These are phyloP conservation scores for Solanum lycopersicoides DNA, from an alignment of 257 asterid species.

Conservation along the genomic window DNA sequence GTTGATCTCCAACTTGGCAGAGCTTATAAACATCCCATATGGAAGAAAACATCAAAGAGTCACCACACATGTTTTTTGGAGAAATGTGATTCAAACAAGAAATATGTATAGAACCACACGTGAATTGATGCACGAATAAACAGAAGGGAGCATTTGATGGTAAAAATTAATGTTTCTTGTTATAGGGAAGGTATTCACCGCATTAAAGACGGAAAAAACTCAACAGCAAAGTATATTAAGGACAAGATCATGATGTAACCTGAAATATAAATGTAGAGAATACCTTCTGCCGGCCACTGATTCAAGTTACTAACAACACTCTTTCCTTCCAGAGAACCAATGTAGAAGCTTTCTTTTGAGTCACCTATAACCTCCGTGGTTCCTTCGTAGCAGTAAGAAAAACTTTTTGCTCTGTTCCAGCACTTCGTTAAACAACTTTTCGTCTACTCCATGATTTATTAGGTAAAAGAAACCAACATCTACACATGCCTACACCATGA, in stretches of 20 bases:
- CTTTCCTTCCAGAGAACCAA: conserved; percentile 33
- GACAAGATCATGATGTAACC: not conserved
- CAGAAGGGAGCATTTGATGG: not conserved
- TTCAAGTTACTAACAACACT: conserved; percentile 14
- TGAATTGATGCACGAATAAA: not conserved
- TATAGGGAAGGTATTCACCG: not conserved
- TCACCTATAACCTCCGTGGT: conserved; percentile 52
- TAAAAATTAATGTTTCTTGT: not conserved
- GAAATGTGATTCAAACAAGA: not conserved
- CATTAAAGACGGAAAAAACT: not conserved
- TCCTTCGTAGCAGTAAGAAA: conserved; percentile 24
- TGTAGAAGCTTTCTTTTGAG: conserved; percentile 43
- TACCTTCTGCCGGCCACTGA: conserved; percentile 62
- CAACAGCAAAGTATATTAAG: not conserved
- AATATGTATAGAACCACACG: not conserved
- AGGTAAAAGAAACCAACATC: conserved; percentile 55
- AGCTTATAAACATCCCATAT: conserved; percentile 11
- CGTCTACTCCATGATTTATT: conserved; percentile 46
- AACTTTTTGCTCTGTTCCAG: conserved; percentile 25
- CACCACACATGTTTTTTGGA: not conserved
- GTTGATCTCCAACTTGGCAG: conserved; percentile 45
- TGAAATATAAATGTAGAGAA: not conserved
- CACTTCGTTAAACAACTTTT: conserved; percentile 22
- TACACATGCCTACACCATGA: conserved; percentile 29
- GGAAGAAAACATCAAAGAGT: not conserved